Base-by-base conservation (phyloP, 2,329 filamentous ascomycete species). In the Phoma sp. region DNA sequence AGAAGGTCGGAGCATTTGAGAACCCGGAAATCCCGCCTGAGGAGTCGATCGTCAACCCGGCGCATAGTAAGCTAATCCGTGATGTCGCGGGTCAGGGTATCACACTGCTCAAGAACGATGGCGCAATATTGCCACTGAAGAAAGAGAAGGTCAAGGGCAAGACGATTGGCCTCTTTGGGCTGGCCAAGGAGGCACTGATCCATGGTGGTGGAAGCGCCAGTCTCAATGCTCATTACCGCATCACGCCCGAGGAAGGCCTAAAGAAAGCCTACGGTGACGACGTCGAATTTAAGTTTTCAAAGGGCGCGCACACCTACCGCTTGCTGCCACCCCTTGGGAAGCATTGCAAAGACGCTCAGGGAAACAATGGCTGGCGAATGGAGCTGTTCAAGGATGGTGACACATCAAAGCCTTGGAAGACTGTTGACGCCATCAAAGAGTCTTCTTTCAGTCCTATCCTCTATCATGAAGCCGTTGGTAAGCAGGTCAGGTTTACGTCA, bases 91-190 rank as follows among this genome's bases (percentile, higher is more conserved):
- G 85, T 14, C 87, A 91, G 68, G 84, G 85, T 9, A 84, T 90
- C 7, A 89, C 91, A 1, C 78, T 92, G 7, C 76, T 92, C 47
- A 92, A 91, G 76, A 93, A 93, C 51, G 83, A 91, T 2, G 80
- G 80, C 11, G 77, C 77, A 7, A 67, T 89, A 0, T 76, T 93
- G 1, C 90, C 90, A 0, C 73, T 89, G 15, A 81, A 80, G 47
- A 90, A 87, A 67, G 80, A 84, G 3, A 84, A 85, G 15, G 50
- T 69, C 14, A 72, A 71, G 39, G 69, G 68, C 2, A 87, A 86
- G 38, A 86, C 82, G 15, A 81, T 91, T 57, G 88, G 87, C 4
- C 84, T 92, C 7, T 88, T 92, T 62, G 89, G 89, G 0, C 85
- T 88, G 6, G 88, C 86, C 1, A 83, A 88, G 28, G 64, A 75